Evolutionary conservation across 768 basidiomycete genomes (phyloP).

Genomic region (Trametes coccinea): DNA sequence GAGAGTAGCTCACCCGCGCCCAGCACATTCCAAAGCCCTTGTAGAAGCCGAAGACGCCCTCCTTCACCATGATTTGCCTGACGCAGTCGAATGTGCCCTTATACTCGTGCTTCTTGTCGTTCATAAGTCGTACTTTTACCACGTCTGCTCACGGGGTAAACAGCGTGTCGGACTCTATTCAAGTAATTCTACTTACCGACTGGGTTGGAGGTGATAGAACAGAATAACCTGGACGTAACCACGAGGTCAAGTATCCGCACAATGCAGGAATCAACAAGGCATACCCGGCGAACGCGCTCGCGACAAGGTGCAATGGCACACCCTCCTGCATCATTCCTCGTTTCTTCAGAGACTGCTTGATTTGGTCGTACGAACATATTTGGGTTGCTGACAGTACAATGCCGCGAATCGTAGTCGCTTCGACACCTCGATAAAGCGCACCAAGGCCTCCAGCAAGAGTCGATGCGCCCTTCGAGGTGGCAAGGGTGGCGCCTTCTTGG

Average conservation of each 20-base stretch:
- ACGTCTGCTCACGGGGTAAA: constrained; percentile 29
- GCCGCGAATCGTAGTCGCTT: constrained; percentile 37
- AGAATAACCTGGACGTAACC: constrained; percentile 29
- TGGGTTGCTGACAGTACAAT: constrained; percentile 37
- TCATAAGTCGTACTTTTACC: constrained; percentile 41
- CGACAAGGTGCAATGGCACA: constrained; percentile 34
- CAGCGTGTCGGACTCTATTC: too few species aligned
- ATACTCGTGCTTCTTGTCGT: constrained; percentile 35
- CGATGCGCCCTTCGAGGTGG: constrained; percentile 10
- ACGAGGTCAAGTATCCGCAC: too few species aligned
- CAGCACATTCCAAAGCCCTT: constrained; percentile 45
- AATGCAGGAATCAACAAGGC: background rate
- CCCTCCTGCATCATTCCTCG: constrained; percentile 36
- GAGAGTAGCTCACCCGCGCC: constrained; percentile 34
- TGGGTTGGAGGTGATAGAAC: constrained; percentile 39
- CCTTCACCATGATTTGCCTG: constrained; percentile 30
- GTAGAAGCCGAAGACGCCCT: constrained; percentile 37
- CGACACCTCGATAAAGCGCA: constrained; percentile 35
- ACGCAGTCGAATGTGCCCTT: constrained; percentile 35
- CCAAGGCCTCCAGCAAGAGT: constrained; percentile 27
- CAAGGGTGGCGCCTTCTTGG: constrained; percentile 28
- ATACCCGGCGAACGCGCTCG: constrained; percentile 37
- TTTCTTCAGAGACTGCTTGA: constrained; percentile 36
- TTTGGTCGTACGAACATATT: constrained; percentile 39
- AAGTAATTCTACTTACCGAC: constrained; percentile 28